phyloP scores from a whole-genome alignment of 352 stramenopile genomes.

The Pythium diclinum region DNA sequence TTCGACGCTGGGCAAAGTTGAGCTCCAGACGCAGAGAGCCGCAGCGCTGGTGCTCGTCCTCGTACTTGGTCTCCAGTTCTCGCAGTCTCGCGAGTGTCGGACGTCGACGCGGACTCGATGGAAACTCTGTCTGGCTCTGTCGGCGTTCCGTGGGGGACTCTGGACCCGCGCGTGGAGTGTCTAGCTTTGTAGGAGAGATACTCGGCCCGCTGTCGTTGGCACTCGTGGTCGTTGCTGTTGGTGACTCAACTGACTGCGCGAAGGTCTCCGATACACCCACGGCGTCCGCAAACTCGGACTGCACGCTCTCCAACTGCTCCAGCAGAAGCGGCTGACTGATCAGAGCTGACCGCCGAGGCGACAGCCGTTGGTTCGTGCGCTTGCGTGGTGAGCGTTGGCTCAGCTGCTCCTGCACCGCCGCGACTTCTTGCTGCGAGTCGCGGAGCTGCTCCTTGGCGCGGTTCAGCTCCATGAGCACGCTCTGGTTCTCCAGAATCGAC shows the following conservation, averaged over 20 bases:
- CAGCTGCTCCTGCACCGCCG: slow-evolving; percentile 21
- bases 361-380: slow-evolving; percentile 7
- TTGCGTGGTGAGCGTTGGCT: slow-evolving; percentile 15
- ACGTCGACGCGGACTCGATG: slow-evolving; percentile 14
- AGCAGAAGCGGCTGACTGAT: slow-evolving; percentile 8
- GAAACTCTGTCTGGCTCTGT: slow-evolving; percentile 2
- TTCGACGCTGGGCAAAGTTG: slow-evolving; percentile 48
- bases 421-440: slow-evolving; percentile 12
- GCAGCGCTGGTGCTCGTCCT: slow-evolving; percentile 45
- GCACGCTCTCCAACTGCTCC: slow-evolving; percentile 2
- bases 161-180: background rate
- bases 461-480: slow-evolving; percentile 42
- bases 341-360: background rate
- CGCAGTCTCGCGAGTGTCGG: slow-evolving; percentile 21
- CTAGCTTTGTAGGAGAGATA: slow-evolving; percentile 8
- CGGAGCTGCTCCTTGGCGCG: slow-evolving; percentile 37
- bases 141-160: background rate
- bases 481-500: slow-evolving; percentile 58
- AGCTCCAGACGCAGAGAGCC: slow-evolving; percentile 48
- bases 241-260: background rate
- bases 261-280: background rate
- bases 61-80: slow-evolving; percentile 45
- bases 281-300: background rate
- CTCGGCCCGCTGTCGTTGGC: background rate
- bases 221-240: background rate